Evolutionary conservation across 768 basidiomycete genomes (phyloP).

Genomic region (Coprinellus aureogranulatus): DNA sequence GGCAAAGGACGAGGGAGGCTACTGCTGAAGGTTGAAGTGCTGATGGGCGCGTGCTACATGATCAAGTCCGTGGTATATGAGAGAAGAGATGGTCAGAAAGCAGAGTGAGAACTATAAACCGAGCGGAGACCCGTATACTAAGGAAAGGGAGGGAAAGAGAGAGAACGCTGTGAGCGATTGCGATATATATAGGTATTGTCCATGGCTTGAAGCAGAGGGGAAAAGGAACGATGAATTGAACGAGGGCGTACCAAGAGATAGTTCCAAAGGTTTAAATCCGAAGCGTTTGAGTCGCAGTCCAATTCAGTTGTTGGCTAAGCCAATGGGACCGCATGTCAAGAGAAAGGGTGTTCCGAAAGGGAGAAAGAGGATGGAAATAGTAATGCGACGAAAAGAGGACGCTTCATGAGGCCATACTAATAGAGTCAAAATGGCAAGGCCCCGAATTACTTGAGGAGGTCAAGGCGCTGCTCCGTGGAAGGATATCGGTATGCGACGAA

Average conservation of each 20-base stretch:
- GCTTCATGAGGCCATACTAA: too few relatives aligned
- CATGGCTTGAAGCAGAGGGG: too few relatives aligned
- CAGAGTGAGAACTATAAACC: background rate
- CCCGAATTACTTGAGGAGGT: constrained; percentile 43
- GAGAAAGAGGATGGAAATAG: background rate
- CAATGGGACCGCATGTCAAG: background rate
- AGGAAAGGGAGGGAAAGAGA: too few relatives aligned
- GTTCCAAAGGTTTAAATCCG: too few relatives aligned
- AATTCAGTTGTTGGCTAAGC: too few relatives aligned
- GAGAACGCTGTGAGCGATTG: too few relatives aligned
- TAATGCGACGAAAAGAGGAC: background rate
- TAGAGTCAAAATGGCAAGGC: background rate
- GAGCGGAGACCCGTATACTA: too few relatives aligned
- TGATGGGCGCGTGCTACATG: background rate
- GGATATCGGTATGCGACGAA: constrained; percentile 89
- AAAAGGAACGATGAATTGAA: too few relatives aligned
- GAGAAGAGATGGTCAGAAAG: background rate
- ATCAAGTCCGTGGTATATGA: constrained; percentile 9
- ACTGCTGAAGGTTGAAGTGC: background rate
- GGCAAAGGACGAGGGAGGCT: background rate
- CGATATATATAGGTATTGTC: too few relatives aligned
- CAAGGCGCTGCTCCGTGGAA: constrained; percentile 67
- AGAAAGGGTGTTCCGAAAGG: background rate
- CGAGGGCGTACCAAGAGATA: too few relatives aligned
- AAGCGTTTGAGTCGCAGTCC: too few relatives aligned